phyloP scores from a whole-genome alignment of 345 rosid species.

The Euphorbia tirucalli region DNA sequence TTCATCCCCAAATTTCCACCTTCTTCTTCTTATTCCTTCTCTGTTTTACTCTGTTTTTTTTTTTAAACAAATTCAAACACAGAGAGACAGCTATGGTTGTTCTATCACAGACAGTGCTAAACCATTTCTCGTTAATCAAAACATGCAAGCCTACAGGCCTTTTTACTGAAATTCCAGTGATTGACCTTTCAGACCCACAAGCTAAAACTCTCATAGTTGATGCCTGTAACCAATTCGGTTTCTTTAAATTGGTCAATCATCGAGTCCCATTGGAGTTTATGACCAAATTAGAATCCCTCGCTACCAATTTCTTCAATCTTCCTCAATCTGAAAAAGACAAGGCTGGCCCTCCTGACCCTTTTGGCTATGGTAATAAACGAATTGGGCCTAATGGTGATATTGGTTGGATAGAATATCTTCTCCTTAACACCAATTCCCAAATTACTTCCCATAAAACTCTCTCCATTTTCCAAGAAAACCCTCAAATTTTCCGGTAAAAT shows the following conservation, averaged over 20 bases:
- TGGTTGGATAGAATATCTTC: constrained; percentile 77
- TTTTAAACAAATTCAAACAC: background rate
- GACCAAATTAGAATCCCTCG: constrained; percentile 48
- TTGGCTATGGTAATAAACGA: constrained; percentile 65
- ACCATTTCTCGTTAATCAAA: constrained; percentile 52
- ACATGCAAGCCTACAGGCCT: constrained; percentile 48
- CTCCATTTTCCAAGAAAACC: constrained; percentile 31
- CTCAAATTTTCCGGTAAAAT: constrained; percentile 50
- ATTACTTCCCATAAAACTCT: constrained; percentile 28
- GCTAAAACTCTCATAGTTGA: constrained; percentile 49
- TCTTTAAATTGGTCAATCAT: constrained; percentile 80
- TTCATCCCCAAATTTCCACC: background rate
- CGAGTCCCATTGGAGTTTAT: constrained; percentile 57
- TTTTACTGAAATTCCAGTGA: constrained; percentile 49
- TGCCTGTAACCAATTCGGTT: constrained; percentile 75
- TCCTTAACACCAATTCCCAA: constrained; percentile 47
- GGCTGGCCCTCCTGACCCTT: constrained; percentile 71
- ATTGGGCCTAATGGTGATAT: constrained; percentile 75
- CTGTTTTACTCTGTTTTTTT: background rate
- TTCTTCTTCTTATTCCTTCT: background rate
- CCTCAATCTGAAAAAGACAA: constrained; percentile 57
- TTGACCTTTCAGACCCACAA: constrained; percentile 57
- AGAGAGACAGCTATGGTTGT: constrained; percentile 55
- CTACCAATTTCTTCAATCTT: constrained; percentile 56
- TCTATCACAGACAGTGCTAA: constrained; percentile 51